Percentiles rank a stretch among this genome's conserved stretches.
Conservation (phyloP, 1,284 basidiomycete genomes). For the Sporisorium exsertum region DNA sequence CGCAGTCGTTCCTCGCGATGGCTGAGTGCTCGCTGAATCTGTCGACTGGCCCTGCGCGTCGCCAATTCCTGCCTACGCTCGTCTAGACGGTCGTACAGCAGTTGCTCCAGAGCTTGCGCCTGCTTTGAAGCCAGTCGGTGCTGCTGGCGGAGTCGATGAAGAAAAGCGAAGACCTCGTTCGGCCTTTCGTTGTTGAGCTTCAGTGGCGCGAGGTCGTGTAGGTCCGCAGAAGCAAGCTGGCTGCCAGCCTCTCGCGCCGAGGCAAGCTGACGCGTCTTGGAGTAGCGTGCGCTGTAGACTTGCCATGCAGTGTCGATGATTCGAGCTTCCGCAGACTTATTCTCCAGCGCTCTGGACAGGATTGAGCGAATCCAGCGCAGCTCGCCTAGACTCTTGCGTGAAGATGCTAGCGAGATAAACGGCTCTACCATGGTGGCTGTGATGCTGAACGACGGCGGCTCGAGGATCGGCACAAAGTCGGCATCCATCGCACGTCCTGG, state of each 20-base stretch:
- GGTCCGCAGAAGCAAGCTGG: not conserved
- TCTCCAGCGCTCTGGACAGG: conserved; percentile 37
- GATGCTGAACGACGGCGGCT: conserved; percentile 50
- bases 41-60: conserved; percentile 5
- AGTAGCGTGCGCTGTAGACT: conserved; percentile 32
- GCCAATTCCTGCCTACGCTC: conserved; percentile 24
- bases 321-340: conserved; percentile 35
- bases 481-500: conserved; percentile 32
- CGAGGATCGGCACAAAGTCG: conserved; percentile 50
- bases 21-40: conserved; percentile 15
- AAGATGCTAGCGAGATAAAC: conserved; percentile 37
- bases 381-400: conserved; percentile 19
- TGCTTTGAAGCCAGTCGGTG: conserved; percentile 23
- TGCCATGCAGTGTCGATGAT: conserved; percentile 44
- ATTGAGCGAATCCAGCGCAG: conserved; percentile 34
- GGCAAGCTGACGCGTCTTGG: conserved; percentile 20
- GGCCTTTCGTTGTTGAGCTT: conserved; percentile 23
- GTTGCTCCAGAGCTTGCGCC: conserved; percentile 33
- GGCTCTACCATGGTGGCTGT: conserved; percentile 49
- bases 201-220: conserved; percentile 12
- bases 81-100: conserved; percentile 43
- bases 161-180: conserved; percentile 35
- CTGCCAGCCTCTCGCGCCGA: not conserved
- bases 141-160: conserved; percentile 32
- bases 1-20: conserved; percentile 18